Evolutionary conservation across 306 rosid species (phyloP).

Genomic region (Cotoneaster glaucophyllus): DNA sequence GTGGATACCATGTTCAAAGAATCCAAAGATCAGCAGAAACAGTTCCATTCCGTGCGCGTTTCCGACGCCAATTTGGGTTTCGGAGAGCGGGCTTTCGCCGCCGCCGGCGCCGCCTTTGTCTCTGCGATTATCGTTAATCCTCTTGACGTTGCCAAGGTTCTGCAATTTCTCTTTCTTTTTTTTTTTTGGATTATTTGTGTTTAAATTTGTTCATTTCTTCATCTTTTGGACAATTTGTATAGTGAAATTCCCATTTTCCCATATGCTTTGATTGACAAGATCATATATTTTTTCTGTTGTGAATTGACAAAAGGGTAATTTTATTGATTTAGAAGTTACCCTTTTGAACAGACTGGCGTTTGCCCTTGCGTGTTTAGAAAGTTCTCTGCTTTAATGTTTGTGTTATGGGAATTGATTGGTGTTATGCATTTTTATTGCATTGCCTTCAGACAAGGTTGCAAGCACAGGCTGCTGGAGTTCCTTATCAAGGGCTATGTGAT

Average conservation of each 20-base stretch:
- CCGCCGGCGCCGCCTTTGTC: slow-evolving; percentile 73
- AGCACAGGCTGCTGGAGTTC: slow-evolving; percentile 94
- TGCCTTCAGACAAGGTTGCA: slow-evolving; percentile 77
- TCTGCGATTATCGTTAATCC: slow-evolving; percentile 87
- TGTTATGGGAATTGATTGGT: background rate
- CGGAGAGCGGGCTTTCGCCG: slow-evolving; percentile 62
- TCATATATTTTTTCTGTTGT: background rate
- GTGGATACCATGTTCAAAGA: slow-evolving; percentile 18
- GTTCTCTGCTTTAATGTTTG: background rate
- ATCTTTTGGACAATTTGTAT: background rate
- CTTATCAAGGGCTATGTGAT: slow-evolving; percentile 48
- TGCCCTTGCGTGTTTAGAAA: background rate
- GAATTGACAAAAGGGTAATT: background rate
- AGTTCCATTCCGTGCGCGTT: background rate
- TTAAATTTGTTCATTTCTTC: background rate
- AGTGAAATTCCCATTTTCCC: background rate
- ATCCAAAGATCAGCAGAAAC: background rate
- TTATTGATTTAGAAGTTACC: background rate
- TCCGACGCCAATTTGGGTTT: slow-evolving; percentile 46
- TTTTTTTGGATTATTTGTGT: background rate
- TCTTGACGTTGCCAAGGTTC: slow-evolving; percentile 86
- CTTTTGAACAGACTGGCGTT: background rate
- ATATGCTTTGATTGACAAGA: background rate
- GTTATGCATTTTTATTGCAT: slow-evolving; percentile 11
- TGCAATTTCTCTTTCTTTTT: background rate